These are phyloP conservation scores for Porcisia deanei DNA, from an alignment of 208 protist species.

Conservation along the genomic window DNA sequence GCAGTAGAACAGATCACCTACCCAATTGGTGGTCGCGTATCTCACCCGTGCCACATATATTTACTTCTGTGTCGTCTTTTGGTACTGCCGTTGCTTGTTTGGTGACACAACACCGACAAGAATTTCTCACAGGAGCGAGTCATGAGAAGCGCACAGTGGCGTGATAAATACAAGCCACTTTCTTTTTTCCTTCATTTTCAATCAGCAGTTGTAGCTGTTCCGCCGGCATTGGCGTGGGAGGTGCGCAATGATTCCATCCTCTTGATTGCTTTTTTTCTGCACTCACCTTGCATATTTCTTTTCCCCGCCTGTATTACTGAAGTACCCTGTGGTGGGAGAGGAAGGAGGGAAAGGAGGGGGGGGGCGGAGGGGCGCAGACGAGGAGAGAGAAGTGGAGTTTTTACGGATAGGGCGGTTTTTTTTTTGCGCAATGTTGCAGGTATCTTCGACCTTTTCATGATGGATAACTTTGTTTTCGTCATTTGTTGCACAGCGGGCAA, in stretches of 20 bases:
- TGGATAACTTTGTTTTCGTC: background rate
- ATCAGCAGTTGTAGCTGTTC: background rate
- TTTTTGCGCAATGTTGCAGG: too few species aligned
- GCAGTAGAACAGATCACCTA: constrained; percentile 13
- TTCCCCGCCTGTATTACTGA: background rate
- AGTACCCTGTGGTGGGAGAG: background rate
- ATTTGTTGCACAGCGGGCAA: background rate
- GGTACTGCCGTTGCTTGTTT: background rate
- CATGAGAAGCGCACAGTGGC: background rate
- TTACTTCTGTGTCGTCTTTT: background rate
- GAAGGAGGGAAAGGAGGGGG: background rate
- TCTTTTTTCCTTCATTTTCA: background rate
- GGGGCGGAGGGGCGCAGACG: too few species aligned
- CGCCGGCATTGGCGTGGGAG: background rate
- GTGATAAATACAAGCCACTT: background rate
- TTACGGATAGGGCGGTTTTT: too few species aligned
- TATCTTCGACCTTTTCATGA: background rate
- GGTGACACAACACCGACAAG: background rate
- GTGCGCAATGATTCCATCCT: background rate
- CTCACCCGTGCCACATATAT: constrained; percentile 4
- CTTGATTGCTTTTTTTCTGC: background rate
- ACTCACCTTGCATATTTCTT: background rate
- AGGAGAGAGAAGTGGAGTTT: too few species aligned
- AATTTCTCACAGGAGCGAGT: background rate
- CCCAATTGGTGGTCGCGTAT: background rate